A percentile compares a stretch with the other conserved stretches of the same genome.
Evolutionary conservation across 805 yeast species (phyloP).

Genomic region (Kodamaea neixiangensis): DNA sequence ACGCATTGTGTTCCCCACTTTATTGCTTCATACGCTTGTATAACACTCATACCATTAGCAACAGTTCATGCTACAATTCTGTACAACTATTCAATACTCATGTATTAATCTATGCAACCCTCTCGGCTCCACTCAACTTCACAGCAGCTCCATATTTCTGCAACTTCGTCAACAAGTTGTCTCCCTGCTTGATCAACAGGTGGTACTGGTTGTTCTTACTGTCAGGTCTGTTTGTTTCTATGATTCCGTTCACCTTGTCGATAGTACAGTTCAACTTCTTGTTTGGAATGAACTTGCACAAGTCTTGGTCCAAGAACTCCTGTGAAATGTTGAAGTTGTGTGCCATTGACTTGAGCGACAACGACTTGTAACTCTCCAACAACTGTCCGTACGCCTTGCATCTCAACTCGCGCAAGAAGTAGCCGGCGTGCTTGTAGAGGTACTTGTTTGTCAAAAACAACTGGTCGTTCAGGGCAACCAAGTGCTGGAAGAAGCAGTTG

Average conservation of each 20-base stretch:
- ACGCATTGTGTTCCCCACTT: too few species aligned
- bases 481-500: slow-evolving; percentile 69
- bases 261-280: slow-evolving; percentile 93
- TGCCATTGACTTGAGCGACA: slow-evolving; percentile 92
- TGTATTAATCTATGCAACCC: slow-evolving; percentile 33
- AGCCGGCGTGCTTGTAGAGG: slow-evolving; percentile 76
- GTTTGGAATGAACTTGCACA: slow-evolving; percentile 88
- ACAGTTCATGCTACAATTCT: too few species aligned
- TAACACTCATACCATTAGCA: too few species aligned
- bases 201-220: slow-evolving; percentile 95
- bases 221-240: slow-evolving; percentile 95
- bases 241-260: slow-evolving; percentile 92
- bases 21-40: too few species aligned
- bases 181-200: slow-evolving; percentile 86
- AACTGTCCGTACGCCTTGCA: slow-evolving; percentile 93
- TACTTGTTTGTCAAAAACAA: slow-evolving; percentile 65
- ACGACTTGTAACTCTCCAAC: slow-evolving; percentile 89
- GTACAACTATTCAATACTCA: neutral
- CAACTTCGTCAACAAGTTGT: slow-evolving; percentile 84
- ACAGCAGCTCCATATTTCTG: slow-evolving; percentile 98
- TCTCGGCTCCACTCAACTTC: slow-evolving; percentile 88
- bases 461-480: slow-evolving; percentile 75
- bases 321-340: slow-evolving; percentile 86
- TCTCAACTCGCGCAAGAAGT: slow-evolving; percentile 88
- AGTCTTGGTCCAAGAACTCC: slow-evolving; percentile 83